A percentile compares a stretch with the other conserved stretches of the same genome.
phyloP scores from a whole-genome alignment of 2,329 filamentous ascomycete genomes.

The Rosellinia necatrix region DNA sequence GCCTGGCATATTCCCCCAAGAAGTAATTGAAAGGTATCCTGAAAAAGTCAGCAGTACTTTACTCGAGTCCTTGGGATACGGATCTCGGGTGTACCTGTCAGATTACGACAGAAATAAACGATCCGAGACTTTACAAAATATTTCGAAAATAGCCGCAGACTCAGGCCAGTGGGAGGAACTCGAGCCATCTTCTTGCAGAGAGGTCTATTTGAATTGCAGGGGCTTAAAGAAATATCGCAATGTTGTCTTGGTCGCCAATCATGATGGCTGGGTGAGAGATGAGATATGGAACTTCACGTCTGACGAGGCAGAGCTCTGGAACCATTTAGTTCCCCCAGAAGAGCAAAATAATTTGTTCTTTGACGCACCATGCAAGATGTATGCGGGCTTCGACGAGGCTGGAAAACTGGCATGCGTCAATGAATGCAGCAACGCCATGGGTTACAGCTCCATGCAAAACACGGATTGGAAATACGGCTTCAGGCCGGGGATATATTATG shows the following conservation, averaged over 20 bases:
- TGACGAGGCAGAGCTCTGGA: slow-evolving; percentile 9
- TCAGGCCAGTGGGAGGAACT: background rate
- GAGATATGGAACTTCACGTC: slow-evolving; percentile 20
- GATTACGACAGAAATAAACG: too few relatives aligned
- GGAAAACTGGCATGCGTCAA: background rate
- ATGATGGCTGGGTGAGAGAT: slow-evolving; percentile 18
- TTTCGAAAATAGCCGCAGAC: background rate
- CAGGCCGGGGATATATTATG: too few relatives aligned
- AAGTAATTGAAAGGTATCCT: too few relatives aligned
- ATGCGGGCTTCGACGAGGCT: background rate
- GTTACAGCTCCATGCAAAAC: too few relatives aligned
- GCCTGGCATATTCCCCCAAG: background rate
- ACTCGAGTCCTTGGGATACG: background rate
- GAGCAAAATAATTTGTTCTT: slow-evolving; percentile 18
- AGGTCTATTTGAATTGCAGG: slow-evolving; percentile 1
- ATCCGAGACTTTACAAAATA: background rate
- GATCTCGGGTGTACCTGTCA: background rate
- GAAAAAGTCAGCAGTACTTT: too few relatives aligned
- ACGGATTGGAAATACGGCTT: too few relatives aligned
- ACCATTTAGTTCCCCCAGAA: slow-evolving; percentile 4
- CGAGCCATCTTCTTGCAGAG: background rate
- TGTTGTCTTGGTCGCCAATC: slow-evolving; percentile 14
- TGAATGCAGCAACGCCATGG: background rate
- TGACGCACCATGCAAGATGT: slow-evolving; percentile 9
- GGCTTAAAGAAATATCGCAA: slow-evolving; percentile 10